Percentiles rank a stretch among this genome's conserved stretches.
Conservation (phyloP, 2,329 filamentous ascomycete genomes). For the Fusarium bactridioides region DNA sequence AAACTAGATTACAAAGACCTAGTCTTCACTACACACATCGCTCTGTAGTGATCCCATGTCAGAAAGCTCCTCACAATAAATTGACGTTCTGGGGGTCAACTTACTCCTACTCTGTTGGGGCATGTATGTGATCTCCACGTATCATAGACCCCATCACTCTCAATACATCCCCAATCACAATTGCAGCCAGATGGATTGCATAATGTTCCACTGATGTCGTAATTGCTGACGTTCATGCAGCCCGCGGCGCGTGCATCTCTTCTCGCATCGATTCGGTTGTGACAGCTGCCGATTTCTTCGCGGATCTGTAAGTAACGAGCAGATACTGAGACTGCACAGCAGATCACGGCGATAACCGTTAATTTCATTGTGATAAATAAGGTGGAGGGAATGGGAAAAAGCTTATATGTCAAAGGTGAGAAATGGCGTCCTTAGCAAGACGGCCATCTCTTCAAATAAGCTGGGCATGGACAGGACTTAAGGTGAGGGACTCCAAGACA, state of each 20-base stretch:
- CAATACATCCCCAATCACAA: background rate
- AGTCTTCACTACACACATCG: background rate
- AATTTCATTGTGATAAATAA: background rate
- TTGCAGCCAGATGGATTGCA: background rate
- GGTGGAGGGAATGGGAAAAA: background rate
- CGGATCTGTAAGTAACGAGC: background rate
- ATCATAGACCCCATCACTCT: background rate
- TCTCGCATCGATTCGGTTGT: background rate
- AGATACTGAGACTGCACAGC: background rate
- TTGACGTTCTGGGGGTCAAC: fast-evolving
- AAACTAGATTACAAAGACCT: fast-evolving
- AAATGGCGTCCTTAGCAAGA: background rate
- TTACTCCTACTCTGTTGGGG: background rate
- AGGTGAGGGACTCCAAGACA: background rate
- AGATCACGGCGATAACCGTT: fast-evolving
- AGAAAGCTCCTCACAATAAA: background rate
- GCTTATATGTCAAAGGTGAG: background rate
- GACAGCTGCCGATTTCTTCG: background rate
- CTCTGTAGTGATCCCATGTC: background rate
- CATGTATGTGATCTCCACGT: background rate
- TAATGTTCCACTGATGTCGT: background rate
- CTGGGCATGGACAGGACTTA: background rate
- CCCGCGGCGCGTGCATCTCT: background rate
- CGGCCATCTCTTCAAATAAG: background rate
- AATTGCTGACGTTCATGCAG: background rate